Evolutionary conservation across 306 rosid species (phyloP).

Genomic region (Lithocarpus polystachyus): DNA sequence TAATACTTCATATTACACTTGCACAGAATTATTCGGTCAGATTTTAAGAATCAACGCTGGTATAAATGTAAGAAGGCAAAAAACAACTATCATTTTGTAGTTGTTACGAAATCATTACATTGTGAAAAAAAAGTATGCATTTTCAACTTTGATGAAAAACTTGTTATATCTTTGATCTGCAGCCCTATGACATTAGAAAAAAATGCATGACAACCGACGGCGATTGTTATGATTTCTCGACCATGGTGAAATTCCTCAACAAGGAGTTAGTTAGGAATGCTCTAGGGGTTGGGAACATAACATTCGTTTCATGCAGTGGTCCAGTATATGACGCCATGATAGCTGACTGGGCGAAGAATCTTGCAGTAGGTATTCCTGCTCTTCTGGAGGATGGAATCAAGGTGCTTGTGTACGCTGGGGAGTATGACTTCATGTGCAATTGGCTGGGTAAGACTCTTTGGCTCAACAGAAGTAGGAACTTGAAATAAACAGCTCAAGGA

Average conservation of each 20-base stretch:
- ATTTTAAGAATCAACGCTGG: slow-evolving; percentile 35
- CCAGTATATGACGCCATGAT: slow-evolving; percentile 54
- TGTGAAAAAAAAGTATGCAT: not conserved
- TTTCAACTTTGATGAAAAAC: slow-evolving; percentile 15
- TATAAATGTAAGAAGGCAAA: slow-evolving; percentile 55
- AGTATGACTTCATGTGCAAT: slow-evolving; percentile 88
- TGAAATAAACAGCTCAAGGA: not conserved
- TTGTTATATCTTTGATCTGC: slow-evolving; percentile 30
- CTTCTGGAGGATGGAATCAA: slow-evolving; percentile 86
- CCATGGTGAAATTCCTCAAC: slow-evolving; percentile 70
- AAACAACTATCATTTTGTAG: not conserved
- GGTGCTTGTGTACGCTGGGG: slow-evolving; percentile 91
- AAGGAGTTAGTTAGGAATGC: slow-evolving; percentile 54
- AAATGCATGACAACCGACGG: slow-evolving; percentile 36
- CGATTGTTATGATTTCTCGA: slow-evolving; percentile 72
- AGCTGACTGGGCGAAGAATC: slow-evolving; percentile 90
- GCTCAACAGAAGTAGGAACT: slow-evolving; percentile 1
- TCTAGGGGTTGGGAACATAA: slow-evolving; percentile 75
- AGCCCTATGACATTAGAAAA: slow-evolving; percentile 91
- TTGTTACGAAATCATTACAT: not conserved
- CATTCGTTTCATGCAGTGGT: slow-evolving; percentile 71
- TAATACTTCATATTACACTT: slow-evolving; percentile 24
- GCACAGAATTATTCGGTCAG: slow-evolving; percentile 43
- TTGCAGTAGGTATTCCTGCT: slow-evolving; percentile 79
- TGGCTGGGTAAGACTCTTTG: slow-evolving; percentile 75